These are phyloP conservation scores for Zasmidium angulare DNA, from an alignment of 2,329 filamentous ascomycete genomes.

Conservation along the genomic window DNA sequence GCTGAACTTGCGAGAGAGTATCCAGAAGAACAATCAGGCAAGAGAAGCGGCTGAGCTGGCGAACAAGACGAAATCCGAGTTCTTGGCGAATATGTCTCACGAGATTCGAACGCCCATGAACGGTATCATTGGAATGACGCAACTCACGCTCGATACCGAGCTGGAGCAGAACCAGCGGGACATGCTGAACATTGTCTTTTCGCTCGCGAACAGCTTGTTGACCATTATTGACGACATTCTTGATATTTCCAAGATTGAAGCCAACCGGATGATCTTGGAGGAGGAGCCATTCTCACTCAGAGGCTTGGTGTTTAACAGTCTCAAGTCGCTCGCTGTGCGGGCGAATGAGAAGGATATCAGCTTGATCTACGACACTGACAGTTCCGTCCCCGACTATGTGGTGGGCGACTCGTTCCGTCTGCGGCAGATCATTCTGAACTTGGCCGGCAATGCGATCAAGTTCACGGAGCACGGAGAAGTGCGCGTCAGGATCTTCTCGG, in stretches of 20 bases:
- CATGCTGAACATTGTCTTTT: conserved; percentile 98
- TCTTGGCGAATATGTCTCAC: conserved; percentile 98
- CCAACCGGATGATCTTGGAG: conserved; percentile 96
- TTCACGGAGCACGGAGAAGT: conserved; percentile 97
- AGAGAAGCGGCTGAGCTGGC: conserved; percentile 94
- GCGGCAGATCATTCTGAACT: conserved; percentile 92
- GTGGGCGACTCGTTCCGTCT: conserved; percentile 95
- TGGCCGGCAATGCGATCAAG: conserved; percentile 98
- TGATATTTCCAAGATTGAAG: conserved; percentile 78
- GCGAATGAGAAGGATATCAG: conserved; percentile 94
- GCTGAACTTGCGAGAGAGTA: conserved; percentile 89
- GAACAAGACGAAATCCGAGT: conserved; percentile 98
- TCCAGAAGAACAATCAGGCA: conserved; percentile 92
- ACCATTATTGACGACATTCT: conserved; percentile 89
- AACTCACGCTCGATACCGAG: conserved; percentile 89
- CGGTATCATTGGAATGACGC: conserved; percentile 97
- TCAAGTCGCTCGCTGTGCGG: conserved; percentile 95
- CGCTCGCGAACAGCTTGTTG: conserved; percentile 89
- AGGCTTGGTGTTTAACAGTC: conserved; percentile 92
- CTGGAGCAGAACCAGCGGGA: conserved; percentile 93
- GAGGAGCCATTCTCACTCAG: conserved; percentile 94
- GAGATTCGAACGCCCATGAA: conserved; percentile 98
- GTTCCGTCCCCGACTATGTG: conserved; percentile 89
- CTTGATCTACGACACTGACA: conserved; percentile 90
- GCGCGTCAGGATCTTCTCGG: conserved; percentile 81